Percentiles rank a stretch among this genome's conserved stretches.
Conservation (phyloP, 2,329 filamentous ascomycete genomes). For the Arthrobotrys pseudoclavata region DNA sequence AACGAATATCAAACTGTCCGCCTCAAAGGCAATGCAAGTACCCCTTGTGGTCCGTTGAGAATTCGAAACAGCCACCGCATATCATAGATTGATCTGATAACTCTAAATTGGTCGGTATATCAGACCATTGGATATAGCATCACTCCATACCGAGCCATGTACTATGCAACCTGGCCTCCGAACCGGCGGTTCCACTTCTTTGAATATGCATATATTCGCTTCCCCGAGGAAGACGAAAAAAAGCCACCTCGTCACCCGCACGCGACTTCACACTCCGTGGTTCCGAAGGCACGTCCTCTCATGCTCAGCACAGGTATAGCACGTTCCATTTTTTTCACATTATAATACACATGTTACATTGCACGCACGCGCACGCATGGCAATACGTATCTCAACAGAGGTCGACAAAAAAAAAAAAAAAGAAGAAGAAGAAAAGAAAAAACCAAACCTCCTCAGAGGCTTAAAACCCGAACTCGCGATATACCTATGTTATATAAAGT, state of each 20-base stretch:
- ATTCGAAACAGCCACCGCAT: not conserved
- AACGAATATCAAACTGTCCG: conserved; percentile 10
- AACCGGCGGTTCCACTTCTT: not conserved
- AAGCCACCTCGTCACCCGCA: not conserved
- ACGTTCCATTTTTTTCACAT: not conserved
- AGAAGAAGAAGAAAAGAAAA: not conserved
- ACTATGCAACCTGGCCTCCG: not conserved
- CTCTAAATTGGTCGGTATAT: conserved; percentile 7
- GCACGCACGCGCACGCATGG: conserved; percentile 11
- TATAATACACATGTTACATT: conserved; percentile 15
- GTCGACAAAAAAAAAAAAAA: not conserved
- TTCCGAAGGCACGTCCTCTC: not conserved
- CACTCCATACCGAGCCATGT: not conserved
- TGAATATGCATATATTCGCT: conserved; percentile 3
- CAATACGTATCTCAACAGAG: not conserved
- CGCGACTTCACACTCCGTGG: conserved; percentile 8
- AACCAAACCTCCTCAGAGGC: not conserved
- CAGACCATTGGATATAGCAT: conserved; percentile 11
- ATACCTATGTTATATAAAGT: not conserved
- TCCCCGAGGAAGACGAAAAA: not conserved
- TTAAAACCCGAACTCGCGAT: not conserved
- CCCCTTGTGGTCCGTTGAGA: not conserved
- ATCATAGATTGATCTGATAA: conserved; percentile 10
- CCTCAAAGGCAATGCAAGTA: too few relatives aligned
- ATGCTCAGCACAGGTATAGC: not conserved